These are phyloP conservation scores for Backusella liffmaniae DNA, from an alignment of 192 early-diverging fungal genomes.

Conservation along the genomic window DNA sequence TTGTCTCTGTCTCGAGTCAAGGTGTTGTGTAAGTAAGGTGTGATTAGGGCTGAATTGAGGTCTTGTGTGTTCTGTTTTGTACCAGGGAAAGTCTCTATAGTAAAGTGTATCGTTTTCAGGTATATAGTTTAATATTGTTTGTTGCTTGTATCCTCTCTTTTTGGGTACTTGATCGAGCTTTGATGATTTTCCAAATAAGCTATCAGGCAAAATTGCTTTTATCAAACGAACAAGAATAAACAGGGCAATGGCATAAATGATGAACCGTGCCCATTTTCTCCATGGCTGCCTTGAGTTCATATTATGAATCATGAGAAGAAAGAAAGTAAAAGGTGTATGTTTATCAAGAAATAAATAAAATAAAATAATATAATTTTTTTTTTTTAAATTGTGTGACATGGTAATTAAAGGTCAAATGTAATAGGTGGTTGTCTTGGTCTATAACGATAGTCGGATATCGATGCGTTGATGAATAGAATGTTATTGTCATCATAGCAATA, in stretches of 20 bases:
- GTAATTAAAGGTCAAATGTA: conserved; percentile 29
- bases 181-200: not conserved
- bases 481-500: not conserved
- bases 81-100: conserved; percentile 16
- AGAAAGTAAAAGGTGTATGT: not conserved
- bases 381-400: not conserved
- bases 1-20: not conserved
- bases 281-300: not conserved
- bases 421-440: conserved; percentile 20
- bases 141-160: not conserved
- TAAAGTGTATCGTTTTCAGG: conserved; percentile 2
- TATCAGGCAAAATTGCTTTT: not conserved
- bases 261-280: not conserved
- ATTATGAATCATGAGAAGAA: not conserved
- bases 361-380: not conserved
- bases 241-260: conserved; percentile 15
- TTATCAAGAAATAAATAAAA: not conserved
- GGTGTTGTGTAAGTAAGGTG: not conserved
- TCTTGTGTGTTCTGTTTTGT: conserved; percentile 3
- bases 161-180: not conserved
- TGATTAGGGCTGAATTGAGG: not conserved
- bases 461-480: conserved; percentile 30
- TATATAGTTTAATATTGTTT: not conserved
- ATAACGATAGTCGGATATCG: conserved; percentile 18
- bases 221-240: not conserved